Conservation (phyloP, 495 filamentous ascomycete genomes). For the Sabuloglossum arenarium region DNA sequence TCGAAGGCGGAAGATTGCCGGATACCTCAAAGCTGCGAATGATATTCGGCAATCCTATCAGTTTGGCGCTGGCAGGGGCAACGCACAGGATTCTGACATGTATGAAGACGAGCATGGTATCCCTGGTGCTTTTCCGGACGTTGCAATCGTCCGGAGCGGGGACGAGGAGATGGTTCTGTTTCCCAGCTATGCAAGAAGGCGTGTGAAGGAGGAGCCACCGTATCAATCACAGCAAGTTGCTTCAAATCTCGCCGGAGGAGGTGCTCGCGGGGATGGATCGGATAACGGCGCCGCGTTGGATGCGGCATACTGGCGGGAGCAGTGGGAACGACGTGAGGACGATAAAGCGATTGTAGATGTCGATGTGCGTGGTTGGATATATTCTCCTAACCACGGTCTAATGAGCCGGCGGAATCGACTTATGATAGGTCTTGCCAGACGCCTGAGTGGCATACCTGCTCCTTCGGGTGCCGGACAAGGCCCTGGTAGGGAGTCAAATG, state of each 20-base stretch:
- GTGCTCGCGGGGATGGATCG: constrained; percentile 19
- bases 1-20: constrained; percentile 60
- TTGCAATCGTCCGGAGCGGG: constrained; percentile 53
- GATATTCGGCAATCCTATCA: constrained; percentile 73
- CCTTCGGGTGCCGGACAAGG: constrained; percentile 18
- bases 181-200: constrained; percentile 65
- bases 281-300: constrained; percentile 20
- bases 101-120: constrained; percentile 36
- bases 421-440: constrained; percentile 60
- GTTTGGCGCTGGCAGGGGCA: constrained; percentile 27
- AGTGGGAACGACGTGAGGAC: constrained; percentile 51
- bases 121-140: constrained; percentile 64
- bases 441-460: constrained; percentile 65
- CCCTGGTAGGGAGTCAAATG: not conserved
- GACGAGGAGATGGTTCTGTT: constrained; percentile 89
- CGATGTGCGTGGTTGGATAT: constrained; percentile 89
- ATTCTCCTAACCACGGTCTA: constrained; percentile 64
- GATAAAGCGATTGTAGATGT: constrained; percentile 75
- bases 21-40: constrained; percentile 72
- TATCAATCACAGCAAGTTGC: constrained; percentile 10
- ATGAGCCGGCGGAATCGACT: constrained; percentile 75
- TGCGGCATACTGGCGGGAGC: constrained; percentile 43
- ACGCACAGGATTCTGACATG: constrained; percentile 20
- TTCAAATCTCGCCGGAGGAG: constrained; percentile 12
- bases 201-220: constrained; percentile 25